Evolutionary conservation across 2,329 filamentous ascomycete species (phyloP).

Genomic region (Talaromyces sp.): DNA sequence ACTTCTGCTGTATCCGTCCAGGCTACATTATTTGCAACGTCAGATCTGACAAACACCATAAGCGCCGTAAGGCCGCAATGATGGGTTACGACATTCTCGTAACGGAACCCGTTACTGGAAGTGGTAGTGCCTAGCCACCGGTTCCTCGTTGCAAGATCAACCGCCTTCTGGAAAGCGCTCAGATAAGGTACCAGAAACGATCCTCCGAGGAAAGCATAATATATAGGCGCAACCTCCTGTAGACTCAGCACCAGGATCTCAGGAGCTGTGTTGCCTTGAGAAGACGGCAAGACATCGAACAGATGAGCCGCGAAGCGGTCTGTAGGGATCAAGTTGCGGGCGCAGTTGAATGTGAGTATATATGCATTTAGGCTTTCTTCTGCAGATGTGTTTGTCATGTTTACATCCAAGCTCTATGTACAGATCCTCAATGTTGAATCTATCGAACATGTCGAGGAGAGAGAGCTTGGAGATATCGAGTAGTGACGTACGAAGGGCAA

Average conservation of each 20-base stretch:
- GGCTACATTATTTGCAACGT: slow-evolving; percentile 55
- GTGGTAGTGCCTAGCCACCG: slow-evolving; percentile 25
- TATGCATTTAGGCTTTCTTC: slow-evolving; percentile 60
- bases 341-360: slow-evolving; percentile 87
- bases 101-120: slow-evolving; percentile 37
- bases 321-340: slow-evolving; percentile 64
- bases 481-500: slow-evolving; percentile 1
- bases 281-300: slow-evolving; percentile 52
- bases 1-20: slow-evolving; percentile 74
- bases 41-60: slow-evolving; percentile 72
- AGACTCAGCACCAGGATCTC: slow-evolving; percentile 66
- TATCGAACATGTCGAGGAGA: neutral
- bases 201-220: slow-evolving; percentile 79
- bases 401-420: neutral
- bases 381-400: neutral
- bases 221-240: slow-evolving; percentile 84
- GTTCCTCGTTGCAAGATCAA: slow-evolving; percentile 63
- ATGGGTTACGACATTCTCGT: slow-evolving; percentile 65
- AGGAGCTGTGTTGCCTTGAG: slow-evolving; percentile 50
- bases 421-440: neutral
- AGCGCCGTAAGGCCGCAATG: slow-evolving; percentile 89
- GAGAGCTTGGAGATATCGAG: neutral
- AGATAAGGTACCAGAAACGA: slow-evolving; percentile 75
- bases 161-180: slow-evolving; percentile 63
- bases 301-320: slow-evolving; percentile 69